Evolutionary conservation across 768 basidiomycete species (phyloP).

Genomic region (Collybiopsis luxurians): DNA sequence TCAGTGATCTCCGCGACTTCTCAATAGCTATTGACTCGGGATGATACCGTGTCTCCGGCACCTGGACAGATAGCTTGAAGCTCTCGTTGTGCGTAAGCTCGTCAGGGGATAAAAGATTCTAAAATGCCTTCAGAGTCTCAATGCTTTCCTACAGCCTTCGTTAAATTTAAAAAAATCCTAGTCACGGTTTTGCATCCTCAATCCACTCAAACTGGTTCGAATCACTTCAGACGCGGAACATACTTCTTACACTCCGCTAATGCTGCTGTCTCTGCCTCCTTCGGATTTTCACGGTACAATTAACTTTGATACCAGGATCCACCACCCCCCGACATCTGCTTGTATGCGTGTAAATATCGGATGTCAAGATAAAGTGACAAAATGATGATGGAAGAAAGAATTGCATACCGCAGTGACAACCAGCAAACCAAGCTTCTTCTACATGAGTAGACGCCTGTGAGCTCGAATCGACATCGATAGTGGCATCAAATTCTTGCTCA

Average conservation of each 20-base stretch:
- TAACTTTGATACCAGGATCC: constrained; percentile 53
- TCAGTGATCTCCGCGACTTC: too few species aligned
- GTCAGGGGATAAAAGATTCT: too few species aligned
- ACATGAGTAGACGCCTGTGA: background rate
- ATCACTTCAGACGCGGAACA: constrained; percentile 1
- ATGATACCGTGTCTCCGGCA: too few species aligned
- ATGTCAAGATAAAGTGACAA: background rate
- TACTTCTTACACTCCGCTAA: background rate
- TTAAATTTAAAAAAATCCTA: too few species aligned
- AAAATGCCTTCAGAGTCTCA: too few species aligned
- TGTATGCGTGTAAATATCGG: background rate
- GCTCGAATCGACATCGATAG: constrained; percentile 11
- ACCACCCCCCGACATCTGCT: constrained; percentile 51
- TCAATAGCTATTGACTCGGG: too few species aligned
- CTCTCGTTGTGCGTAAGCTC: too few species aligned
- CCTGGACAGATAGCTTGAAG: too few species aligned
- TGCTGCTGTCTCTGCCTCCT: constrained; percentile 28
- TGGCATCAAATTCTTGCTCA: background rate
- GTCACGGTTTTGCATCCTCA: too few species aligned
- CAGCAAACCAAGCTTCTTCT: background rate
- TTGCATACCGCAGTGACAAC: constrained; percentile 6
- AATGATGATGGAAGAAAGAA: background rate
- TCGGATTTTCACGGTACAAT: constrained; percentile 45
- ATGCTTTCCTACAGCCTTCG: too few species aligned
- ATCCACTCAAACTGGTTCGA: constrained; percentile 5